Evolutionary conservation across 192 early-diverging fungal species (phyloP), one percentile per base, ranked within the genome.

Genomic region (Coemansia brasiliensis): DNA sequence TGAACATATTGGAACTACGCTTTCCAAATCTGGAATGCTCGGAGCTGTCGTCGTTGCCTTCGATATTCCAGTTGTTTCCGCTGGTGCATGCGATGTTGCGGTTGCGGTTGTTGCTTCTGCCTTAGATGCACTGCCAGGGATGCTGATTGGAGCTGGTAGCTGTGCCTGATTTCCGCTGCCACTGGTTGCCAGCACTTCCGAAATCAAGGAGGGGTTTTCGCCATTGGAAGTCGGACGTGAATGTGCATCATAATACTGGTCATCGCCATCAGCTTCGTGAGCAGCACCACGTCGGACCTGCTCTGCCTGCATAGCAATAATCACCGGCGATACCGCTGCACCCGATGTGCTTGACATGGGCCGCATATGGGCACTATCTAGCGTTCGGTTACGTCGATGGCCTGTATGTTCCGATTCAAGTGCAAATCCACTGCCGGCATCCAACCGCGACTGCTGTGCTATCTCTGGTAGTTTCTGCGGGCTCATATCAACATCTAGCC

Each of bases 401-500:
- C 40, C 49, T 24, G 21, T 12, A 3, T 46, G 45, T 10, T 46
- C 45, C 27, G 6, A 6, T 5, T 46, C 21, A 6, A 17, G 39
- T 12, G 53, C 53, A 20, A 6, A 13, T 18, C 39, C 21, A 15
- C 20, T n/a, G 20, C 54, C 39, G 24, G 60, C 56, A 13, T 56
- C 61, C 20, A 68, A 46, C 35, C 63, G 38, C n/a, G 72, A 68
- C 15, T 25, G 39, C 16, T 35, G 54, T 1, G 59, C 39, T 21
- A 71, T 52, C 29, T 66, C 59, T 25, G 15, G 4, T 20, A 5
- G 18, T 21, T 21, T 29, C 29, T 17, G 41, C 15, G 44, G 38
- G 40, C 60, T 59, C 43, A 64, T 24, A 40, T 42, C 61, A 53
- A 78, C 72, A 18, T 75, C 63, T 25, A 52, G 59, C 93, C 94